Base-by-base conservation (phyloP, 2,329 filamentous ascomycete genomes). In the Monosporascus sp. region DNA sequence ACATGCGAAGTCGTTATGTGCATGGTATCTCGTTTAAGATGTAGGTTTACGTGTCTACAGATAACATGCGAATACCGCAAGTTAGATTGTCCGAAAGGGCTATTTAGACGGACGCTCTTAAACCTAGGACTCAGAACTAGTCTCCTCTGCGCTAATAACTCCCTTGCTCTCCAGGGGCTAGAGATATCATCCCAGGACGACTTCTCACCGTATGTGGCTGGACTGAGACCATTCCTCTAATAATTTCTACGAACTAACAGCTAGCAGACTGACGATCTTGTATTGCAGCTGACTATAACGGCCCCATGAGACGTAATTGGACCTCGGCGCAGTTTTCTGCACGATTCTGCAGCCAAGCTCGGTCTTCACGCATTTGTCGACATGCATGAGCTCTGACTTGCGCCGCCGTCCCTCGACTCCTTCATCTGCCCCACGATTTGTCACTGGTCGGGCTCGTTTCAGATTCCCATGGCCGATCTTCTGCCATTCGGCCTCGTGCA, bases 291-390 rank as follows among this genome's bases (percentile, higher is more conserved):
- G 58, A 59, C 60, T 49, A 58, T 64, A 65, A 62, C 59, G 60
- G 60, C 60, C 62, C 65, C 59, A 62, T 63, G 63, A 57, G 54
- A 66, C 63, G 55, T 56, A 54, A 58, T 55, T 57, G 55, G 59
- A 61, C 55, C 60, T 58, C 59, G 60, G 60, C 60, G 53, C 52
- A 51, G 50, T 58, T 55, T 57, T 60, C 63, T 66, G 65, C 64
- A 66, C 57, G 62, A 63, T 65, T 56, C 66, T 68, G 65, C 66
- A 67, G 64, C 66, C 62, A 63, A 65, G 63, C 58, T 53, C 50
- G 58, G 60, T 51, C 55, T 60, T 59, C 55, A 64, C 65, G 57
- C 53, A 65, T 68, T 66, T 53, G 65, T 68, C 65, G 58, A 66
- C 63, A 49, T 67, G 65, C 65, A 68, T 57, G 55, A 59, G 54